These are phyloP conservation scores for Hymenoscyphus scutula DNA, from an alignment of 2,329 filamentous ascomycete species.

Conservation along the genomic window DNA sequence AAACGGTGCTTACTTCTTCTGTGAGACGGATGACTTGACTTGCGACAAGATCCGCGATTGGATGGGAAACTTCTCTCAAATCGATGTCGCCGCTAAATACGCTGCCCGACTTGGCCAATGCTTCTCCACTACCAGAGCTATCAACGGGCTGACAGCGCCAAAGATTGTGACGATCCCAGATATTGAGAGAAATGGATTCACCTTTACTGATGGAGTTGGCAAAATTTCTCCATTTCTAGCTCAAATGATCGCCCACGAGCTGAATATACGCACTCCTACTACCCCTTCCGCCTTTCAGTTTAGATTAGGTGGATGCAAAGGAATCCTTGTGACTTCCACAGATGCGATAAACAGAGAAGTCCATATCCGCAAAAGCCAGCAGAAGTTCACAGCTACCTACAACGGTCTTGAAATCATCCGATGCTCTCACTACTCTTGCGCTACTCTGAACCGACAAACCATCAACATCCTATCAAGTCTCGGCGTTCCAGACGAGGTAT, in stretches of 20 bases:
- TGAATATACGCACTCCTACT: slow-evolving; percentile 57
- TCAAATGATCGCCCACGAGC: slow-evolving; percentile 67
- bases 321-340: slow-evolving; percentile 75
- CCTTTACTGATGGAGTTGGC: slow-evolving; percentile 89
- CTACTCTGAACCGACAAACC: slow-evolving; percentile 84
- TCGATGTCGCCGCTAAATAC: slow-evolving; percentile 82
- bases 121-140: slow-evolving; percentile 85
- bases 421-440: slow-evolving; percentile 70
- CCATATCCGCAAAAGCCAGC: slow-evolving; percentile 78
- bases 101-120: slow-evolving; percentile 89
- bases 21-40: slow-evolving; percentile 62
- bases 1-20: slow-evolving; percentile 90
- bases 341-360: slow-evolving; percentile 66
- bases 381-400: slow-evolving; percentile 75
- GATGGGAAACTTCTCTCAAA: slow-evolving; percentile 84
- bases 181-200: slow-evolving; percentile 64
- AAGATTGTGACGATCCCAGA: slow-evolving; percentile 62
- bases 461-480: slow-evolving; percentile 81
- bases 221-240: slow-evolving; percentile 83
- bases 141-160: slow-evolving; percentile 60
- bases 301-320: slow-evolving; percentile 88
- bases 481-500: slow-evolving; percentile 65
- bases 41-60: slow-evolving; percentile 76
- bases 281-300: slow-evolving; percentile 87
- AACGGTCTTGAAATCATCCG: slow-evolving; percentile 82